Percentiles rank a stretch among this genome's conserved stretches.
These are phyloP conservation scores for Aureobasidium sp. DNA, from an alignment of 2,329 filamentous ascomycete genomes.

Conservation along the genomic window DNA sequence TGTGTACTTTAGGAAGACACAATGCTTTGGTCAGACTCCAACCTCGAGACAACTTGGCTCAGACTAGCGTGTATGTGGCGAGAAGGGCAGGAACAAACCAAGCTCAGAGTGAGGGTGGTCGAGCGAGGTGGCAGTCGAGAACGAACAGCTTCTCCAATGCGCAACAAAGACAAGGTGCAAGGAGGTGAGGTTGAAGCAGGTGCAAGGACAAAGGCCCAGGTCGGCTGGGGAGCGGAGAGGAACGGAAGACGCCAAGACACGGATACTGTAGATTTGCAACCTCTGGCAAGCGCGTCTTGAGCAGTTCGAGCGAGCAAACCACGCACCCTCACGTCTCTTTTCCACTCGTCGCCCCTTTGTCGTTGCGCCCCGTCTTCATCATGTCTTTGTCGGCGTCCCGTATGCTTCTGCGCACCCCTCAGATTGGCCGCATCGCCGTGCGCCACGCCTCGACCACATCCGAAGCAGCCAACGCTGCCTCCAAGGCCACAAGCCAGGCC, in stretches of 20 bases:
- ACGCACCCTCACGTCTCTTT: neutral
- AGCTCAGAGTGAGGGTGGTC: neutral
- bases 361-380: slow-evolving; percentile 17
- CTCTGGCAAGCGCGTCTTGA: slow-evolving; percentile 6
- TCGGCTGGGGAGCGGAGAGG: neutral
- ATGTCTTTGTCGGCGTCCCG: slow-evolving; percentile 42
- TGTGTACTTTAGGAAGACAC: neutral
- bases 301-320: slow-evolving; percentile 6
- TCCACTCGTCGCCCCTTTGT: slow-evolving; percentile 1
- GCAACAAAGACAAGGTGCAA: neutral
- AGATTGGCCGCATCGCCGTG: slow-evolving; percentile 33
- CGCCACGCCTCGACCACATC: slow-evolving; percentile 43
- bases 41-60: neutral
- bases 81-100: neutral
- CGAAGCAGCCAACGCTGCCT: slow-evolving; percentile 36
- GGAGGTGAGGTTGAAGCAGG: neutral
- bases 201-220: neutral
- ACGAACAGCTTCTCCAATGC: neutral
- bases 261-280: slow-evolving; percentile 5
- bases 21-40: too few relatives aligned
- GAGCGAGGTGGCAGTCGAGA: neutral
- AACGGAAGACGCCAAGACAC: neutral
- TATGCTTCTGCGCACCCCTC: slow-evolving; percentile 36
- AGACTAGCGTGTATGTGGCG: neutral
- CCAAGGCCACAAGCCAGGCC: slow-evolving; percentile 51